Base-by-base conservation (phyloP, 805 yeast genomes). In the Sugiyamaella chiloensis region DNA sequence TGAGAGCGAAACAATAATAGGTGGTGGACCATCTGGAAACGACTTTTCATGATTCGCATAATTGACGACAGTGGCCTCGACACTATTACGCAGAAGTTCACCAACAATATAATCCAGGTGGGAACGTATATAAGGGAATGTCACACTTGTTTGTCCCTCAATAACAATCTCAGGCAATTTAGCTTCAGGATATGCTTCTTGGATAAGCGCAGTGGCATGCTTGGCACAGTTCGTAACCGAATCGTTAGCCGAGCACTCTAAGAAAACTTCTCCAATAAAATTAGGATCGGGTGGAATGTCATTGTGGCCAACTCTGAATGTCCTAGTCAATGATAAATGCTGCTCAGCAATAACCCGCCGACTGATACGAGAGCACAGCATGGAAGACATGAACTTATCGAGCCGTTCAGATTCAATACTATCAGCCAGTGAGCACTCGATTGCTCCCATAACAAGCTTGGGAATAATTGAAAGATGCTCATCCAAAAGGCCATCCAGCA, bases 311-410 rank as follows among this genome's bases (percentile, higher is more conserved):
- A 64, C 61, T 44, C 69, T 66, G 63, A 79, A 84, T 51, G 85
- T 78, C 29, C 80, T 76, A 0, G 95, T 79, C 44, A 93, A 74
- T 7, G 93, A 80, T 31, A 87, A 68, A 67, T 93, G 98, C 63
- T 91, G 96, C 67, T 91, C 96, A 36, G 88, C 87, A 53, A 91
- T 84, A 40, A 91, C 84, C 57, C 98, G 73, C 67, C 99, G 74
- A 56, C 95, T 84, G 32, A 91, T 87, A 60, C 99, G 77, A 3
- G 95, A 87, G 46, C 96, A 73, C 36, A 91, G 68, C 74, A 89
- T 76, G 4, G 84, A 75, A 9, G 89, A 81, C 75, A 90, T 79
- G 59, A 90, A 79, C 14, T 68, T 70, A 60, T 91, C 96, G 54
- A 91, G 67, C 40, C 81, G 70, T 1, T 71, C 66, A 49, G 79